Percentiles rank a stretch among this genome's conserved stretches.
phyloP scores from a whole-genome alignment of 2,329 filamentous ascomycete species.

The Fusarium bactridioides region DNA sequence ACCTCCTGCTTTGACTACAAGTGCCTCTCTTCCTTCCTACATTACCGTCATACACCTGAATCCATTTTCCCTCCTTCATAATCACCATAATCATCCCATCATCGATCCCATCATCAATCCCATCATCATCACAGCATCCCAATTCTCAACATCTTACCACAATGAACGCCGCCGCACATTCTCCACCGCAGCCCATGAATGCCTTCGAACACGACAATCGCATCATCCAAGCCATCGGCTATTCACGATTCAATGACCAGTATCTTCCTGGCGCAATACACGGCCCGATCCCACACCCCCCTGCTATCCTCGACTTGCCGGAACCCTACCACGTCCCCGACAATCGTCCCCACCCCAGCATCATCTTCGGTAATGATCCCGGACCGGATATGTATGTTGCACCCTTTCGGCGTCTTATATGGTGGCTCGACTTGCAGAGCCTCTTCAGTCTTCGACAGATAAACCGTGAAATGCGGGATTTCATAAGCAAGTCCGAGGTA shows the following conservation, averaged over 20 bases:
- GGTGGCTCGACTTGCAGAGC: conserved; percentile 43
- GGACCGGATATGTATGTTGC: fast-evolving
- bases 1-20: not conserved
- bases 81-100: not conserved
- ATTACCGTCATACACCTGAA: fast-evolving
- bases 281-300: not conserved
- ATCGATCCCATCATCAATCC: not conserved
- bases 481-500: conserved; percentile 36
- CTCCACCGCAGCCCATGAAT: fast-evolving
- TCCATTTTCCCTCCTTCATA: fast-evolving
- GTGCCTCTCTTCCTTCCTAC: not conserved
- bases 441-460: conserved; percentile 45
- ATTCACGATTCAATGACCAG: not conserved
- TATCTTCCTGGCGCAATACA: not conserved
- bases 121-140: not conserved
- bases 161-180: not conserved
- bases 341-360: too few species aligned
- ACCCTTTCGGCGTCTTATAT: fast-evolving
- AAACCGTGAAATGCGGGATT: conserved; percentile 34
- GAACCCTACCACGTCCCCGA: fast-evolving
- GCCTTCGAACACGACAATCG: not conserved
- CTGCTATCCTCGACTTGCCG: too few species aligned
- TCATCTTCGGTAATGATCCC: not conserved
- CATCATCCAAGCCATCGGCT: not conserved
- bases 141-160: not conserved